Evolutionary conservation across 2,329 filamentous ascomycete species (phyloP), one percentile per base, ranked within the genome.

Genomic region (Colletotrichum kahawae): DNA sequence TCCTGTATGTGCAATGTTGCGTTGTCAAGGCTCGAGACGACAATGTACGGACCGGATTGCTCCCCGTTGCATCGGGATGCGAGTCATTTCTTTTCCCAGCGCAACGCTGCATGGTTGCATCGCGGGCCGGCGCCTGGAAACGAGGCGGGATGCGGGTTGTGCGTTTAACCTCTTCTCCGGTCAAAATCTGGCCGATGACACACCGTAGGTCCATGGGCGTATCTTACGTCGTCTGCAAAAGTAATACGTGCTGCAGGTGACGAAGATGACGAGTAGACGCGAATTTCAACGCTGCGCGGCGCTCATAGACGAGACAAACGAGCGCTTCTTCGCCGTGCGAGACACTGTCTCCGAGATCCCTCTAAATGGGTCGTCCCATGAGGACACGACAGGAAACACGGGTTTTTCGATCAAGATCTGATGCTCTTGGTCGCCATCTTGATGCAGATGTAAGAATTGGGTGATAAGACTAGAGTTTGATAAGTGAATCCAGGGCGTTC

Each of bases 71-170:
- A 48, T 73, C 57, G 14, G 31, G 14, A 33, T 38, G 29, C 57
- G n/a, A 16, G 34, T 64, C 43, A 66, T 54, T 12, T 48, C 24
- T 65, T 27, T n/a, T 36, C 18, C 21, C 48, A 24, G 27, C 59
- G 9, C 57, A 31, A 48, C 33, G 48, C 69, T 68, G 63, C 57
- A 68, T 34, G 73, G 69, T 67, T 48, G 57, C 73, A 54, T 75
- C 27, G 34, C 69, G 69, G 69, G 64, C 63, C 64, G 64, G 38
- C 18, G 18, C 54, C 27, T 43, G 33, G 57, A 48, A 59, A 36
- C 43, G 27, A 57, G 54, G 27, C 36, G 72, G 27, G 38, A 63
- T 29, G 33, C 43, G 43, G 62, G 65, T 63, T 38, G 27, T 43
- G 29, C 31, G 24, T 14, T 16, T 24, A 51, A n/a, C 12, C 31